Conservation (phyloP, 768 basidiomycete species). For the Collybia nuda region DNA sequence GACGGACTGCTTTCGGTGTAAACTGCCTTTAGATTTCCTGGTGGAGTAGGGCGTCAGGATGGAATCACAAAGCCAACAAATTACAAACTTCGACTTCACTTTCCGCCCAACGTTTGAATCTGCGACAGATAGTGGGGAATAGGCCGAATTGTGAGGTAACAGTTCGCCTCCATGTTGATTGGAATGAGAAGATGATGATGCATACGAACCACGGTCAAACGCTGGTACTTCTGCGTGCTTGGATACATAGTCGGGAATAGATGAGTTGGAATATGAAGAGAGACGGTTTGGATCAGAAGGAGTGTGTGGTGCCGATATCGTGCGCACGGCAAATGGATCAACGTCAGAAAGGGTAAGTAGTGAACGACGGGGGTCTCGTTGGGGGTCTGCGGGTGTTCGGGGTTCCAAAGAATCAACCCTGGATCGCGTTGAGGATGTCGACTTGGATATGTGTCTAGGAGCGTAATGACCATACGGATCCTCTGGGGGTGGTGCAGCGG, state of each 20-base stretch:
- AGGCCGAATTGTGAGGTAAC: slow-evolving; percentile 14
- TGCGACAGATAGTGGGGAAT: neutral
- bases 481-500: slow-evolving; percentile 19
- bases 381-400: slow-evolving; percentile 52
- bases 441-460: slow-evolving; percentile 50
- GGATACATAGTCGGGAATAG: slow-evolving; percentile 40
- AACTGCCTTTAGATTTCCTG: slow-evolving; percentile 29
- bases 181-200: slow-evolving; percentile 59
- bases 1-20: slow-evolving; percentile 22
- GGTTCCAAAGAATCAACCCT: slow-evolving; percentile 55
- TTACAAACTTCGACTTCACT: slow-evolving; percentile 15
- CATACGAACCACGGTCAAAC: slow-evolving; percentile 50
- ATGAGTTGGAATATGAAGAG: slow-evolving; percentile 54
- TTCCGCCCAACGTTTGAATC: slow-evolving; percentile 3
- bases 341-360: slow-evolving; percentile 61
- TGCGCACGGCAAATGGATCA: slow-evolving; percentile 62
- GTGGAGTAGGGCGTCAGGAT: slow-evolving; percentile 1
- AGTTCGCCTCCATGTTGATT: slow-evolving; percentile 31
- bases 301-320: slow-evolving; percentile 37
- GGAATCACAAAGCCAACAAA: neutral
- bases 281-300: slow-evolving; percentile 45
- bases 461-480: slow-evolving; percentile 19
- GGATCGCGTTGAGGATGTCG: slow-evolving; percentile 57
- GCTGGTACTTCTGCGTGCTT: slow-evolving; percentile 36
- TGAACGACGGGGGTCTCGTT: slow-evolving; percentile 42